A percentile compares a stretch with the other conserved stretches of the same genome.
Evolutionary conservation across 2,329 filamentous ascomycete species (phyloP).

Genomic region (Drechslera avenae): DNA sequence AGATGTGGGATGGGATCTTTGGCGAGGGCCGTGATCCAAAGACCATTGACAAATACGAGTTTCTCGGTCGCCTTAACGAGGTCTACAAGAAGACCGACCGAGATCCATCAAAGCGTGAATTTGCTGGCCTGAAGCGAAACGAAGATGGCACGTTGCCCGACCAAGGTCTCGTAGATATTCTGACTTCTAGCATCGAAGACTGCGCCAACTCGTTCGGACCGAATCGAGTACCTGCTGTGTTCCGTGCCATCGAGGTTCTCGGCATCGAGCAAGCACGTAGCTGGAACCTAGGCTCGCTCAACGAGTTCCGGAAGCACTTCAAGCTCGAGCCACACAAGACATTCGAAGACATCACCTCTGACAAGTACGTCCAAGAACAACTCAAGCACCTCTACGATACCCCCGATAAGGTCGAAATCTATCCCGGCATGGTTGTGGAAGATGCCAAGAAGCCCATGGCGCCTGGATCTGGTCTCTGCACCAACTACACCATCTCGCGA

Average conservation of each 20-base stretch:
- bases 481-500: slow-evolving; percentile 76
- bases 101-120: slow-evolving; percentile 72
- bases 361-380: slow-evolving; percentile 70
- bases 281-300: slow-evolving; percentile 79
- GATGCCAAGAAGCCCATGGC: slow-evolving; percentile 73
- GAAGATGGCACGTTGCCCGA: slow-evolving; percentile 73
- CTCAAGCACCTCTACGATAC: slow-evolving; percentile 69
- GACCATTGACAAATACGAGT: slow-evolving; percentile 63
- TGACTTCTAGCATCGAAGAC: slow-evolving; percentile 74
- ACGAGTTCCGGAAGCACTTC: slow-evolving; percentile 86
- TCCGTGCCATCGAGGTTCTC: slow-evolving; percentile 78
- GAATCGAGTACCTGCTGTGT: slow-evolving; percentile 72
- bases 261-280: slow-evolving; percentile 77
- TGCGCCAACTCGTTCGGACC: slow-evolving; percentile 65
- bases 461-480: slow-evolving; percentile 72
- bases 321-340: slow-evolving; percentile 74
- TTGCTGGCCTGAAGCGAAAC: slow-evolving; percentile 68
- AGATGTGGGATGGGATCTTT: slow-evolving; percentile 51
- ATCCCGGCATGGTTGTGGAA: slow-evolving; percentile 77
- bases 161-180: slow-evolving; percentile 74
- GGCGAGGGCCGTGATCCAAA: slow-evolving; percentile 57
- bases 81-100: slow-evolving; percentile 65
- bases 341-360: slow-evolving; percentile 83
- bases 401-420: slow-evolving; percentile 79
- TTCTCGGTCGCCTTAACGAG: slow-evolving; percentile 66